Percentiles rank a stretch among this genome's conserved stretches.
These are phyloP conservation scores for Ramularia endophylla DNA, from an alignment of 2,329 filamentous ascomycete genomes.

Conservation along the genomic window DNA sequence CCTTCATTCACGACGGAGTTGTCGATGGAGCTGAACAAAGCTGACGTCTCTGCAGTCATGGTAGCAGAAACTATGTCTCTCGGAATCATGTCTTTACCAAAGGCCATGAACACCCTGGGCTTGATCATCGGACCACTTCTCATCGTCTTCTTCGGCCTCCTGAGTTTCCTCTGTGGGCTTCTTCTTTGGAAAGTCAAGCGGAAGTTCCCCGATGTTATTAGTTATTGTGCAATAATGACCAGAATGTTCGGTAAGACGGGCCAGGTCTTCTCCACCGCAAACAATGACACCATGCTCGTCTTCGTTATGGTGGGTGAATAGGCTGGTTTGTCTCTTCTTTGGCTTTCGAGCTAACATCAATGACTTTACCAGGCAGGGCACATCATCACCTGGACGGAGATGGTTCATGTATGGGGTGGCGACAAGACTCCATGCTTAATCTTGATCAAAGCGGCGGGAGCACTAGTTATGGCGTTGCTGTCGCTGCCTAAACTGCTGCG, in stretches of 20 bases:
- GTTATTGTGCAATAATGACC: conserved; percentile 62
- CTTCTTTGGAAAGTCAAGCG: conserved; percentile 55
- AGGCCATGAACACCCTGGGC: conserved; percentile 47
- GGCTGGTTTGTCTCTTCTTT: no score
- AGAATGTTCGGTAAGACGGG: conserved; percentile 56
- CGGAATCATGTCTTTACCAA: conserved; percentile 51
- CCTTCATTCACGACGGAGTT: no score
- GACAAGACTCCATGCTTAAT: conserved; percentile 53
- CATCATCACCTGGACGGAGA: conserved; percentile 63
- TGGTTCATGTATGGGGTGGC: conserved; percentile 58
- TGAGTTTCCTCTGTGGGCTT: conserved; percentile 57
- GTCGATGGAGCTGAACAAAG: no score
- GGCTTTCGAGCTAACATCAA: no score
- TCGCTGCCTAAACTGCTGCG: no score
- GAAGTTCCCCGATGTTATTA: conserved; percentile 52
- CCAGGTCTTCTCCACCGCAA: conserved; percentile 56
- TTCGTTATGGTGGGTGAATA: conserved; percentile 65
- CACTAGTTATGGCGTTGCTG: no score
- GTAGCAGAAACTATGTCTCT: conserved; percentile 55
- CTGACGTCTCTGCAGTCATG: conserved; percentile 31
- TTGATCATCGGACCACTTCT: conserved; percentile 44
- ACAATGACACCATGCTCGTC: conserved; percentile 58
- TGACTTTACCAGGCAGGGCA: conserved; percentile 38
- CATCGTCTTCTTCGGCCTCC: conserved; percentile 47
- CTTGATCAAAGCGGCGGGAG: conserved; percentile 53